Evolutionary conservation across 345 rosid genomes (phyloP).

Genomic region (Salix koriyanagi): DNA sequence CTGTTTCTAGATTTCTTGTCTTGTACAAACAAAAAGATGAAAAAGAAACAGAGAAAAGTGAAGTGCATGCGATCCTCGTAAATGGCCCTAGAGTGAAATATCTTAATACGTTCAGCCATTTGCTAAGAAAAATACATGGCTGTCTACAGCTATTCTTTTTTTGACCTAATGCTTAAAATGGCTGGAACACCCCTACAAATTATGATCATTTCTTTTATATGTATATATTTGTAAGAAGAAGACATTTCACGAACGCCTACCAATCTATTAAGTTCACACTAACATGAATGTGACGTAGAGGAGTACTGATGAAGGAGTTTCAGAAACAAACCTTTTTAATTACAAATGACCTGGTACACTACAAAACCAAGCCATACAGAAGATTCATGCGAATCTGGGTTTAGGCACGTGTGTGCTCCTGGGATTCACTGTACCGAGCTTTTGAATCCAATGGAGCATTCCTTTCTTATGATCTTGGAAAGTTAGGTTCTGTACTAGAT

Average conservation of each 20-base stretch:
- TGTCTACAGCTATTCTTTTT: background rate
- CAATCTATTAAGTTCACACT: conserved; percentile 9
- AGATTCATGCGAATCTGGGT: conserved; percentile 58
- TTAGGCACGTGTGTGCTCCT: conserved; percentile 42
- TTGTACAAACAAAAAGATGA: background rate
- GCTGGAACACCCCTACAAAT: conserved; percentile 9
- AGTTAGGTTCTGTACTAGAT: conserved; percentile 35
- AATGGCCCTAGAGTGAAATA: background rate
- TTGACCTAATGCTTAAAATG: conserved; percentile 1
- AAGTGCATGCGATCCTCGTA: background rate
- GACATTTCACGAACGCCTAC: conserved; percentile 6
- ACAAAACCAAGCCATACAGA: conserved; percentile 30
- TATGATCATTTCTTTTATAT: background rate
- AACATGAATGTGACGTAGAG: conserved; percentile 15
- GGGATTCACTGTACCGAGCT: conserved; percentile 63
- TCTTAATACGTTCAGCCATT: background rate
- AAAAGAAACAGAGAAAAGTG: background rate
- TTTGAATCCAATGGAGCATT: conserved; percentile 76
- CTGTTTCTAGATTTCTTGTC: background rate
- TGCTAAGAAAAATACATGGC: background rate
- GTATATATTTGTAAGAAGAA: conserved; percentile 8
- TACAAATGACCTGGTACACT: conserved; percentile 37
- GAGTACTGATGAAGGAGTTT: conserved; percentile 24
- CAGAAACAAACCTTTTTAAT: conserved; percentile 34
- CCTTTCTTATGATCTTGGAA: conserved; percentile 81